phyloP scores from a whole-genome alignment of 768 basidiomycete genomes.

The Leccinum incarnatum region DNA sequence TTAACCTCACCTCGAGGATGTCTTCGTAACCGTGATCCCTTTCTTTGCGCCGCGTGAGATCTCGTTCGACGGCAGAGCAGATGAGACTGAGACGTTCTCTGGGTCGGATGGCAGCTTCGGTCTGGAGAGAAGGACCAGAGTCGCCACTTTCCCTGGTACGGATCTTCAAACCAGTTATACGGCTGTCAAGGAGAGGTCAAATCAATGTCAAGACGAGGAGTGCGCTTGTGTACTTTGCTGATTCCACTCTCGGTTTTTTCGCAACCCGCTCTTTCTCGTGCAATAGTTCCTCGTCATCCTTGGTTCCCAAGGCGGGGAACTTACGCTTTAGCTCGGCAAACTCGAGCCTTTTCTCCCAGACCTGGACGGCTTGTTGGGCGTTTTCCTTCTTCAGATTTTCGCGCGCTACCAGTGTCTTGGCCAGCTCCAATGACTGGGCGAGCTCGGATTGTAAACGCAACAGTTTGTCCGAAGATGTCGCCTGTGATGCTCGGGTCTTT shows the following conservation, averaged over 20 bases:
- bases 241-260: conserved; percentile 52
- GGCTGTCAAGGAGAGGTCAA: conserved; percentile 29
- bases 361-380: conserved; percentile 52
- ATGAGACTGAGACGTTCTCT: conserved; percentile 64
- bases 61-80: conserved; percentile 53
- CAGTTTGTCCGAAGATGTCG: conserved; percentile 86
- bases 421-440: conserved; percentile 66
- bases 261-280: conserved; percentile 66
- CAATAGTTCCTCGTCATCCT: conserved; percentile 69
- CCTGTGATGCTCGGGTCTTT: conserved; percentile 91
- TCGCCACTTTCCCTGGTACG: conserved; percentile 47
- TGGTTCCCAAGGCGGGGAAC: conserved; percentile 55
- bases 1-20: conserved; percentile 63
- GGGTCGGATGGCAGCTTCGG: conserved; percentile 56
- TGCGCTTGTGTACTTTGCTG: conserved; percentile 9
- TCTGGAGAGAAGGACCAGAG: conserved; percentile 34
- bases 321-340: conserved; percentile 80
- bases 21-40: conserved; percentile 86
- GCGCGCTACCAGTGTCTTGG: conserved; percentile 62
- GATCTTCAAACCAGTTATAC: conserved; percentile 52
- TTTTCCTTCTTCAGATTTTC: conserved; percentile 74
- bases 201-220: neutral
- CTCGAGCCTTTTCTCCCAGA: conserved; percentile 78
- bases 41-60: conserved; percentile 63
- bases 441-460: conserved; percentile 78